phyloP scores from a whole-genome alignment of 176 grass and related monocot species.

The Aegilops sharonensis region DNA sequence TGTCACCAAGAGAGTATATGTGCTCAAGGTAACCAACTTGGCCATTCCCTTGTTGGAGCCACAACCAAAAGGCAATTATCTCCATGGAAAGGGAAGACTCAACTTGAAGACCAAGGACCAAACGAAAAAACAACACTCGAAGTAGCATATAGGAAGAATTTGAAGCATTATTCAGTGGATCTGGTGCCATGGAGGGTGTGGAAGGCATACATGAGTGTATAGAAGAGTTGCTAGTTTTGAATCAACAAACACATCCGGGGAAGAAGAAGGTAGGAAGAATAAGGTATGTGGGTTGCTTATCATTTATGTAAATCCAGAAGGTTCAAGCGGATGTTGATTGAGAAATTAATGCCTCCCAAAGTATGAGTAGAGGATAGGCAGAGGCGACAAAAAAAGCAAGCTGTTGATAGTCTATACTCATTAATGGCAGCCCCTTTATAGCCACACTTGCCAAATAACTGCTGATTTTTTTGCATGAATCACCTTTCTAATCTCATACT shows the following conservation, averaged over 20 bases:
- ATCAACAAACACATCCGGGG: background rate
- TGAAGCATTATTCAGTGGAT: background rate
- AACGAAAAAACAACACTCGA: constrained; percentile 39
- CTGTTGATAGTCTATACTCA: constrained; percentile 17
- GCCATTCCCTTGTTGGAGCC: constrained; percentile 46
- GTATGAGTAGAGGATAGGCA: background rate
- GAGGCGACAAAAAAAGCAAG: constrained; percentile 22
- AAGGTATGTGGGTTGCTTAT: background rate
- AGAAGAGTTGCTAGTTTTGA: background rate
- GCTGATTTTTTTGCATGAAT: background rate
- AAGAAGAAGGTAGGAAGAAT: background rate
- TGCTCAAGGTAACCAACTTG: background rate
- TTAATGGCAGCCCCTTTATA: constrained; percentile 28
- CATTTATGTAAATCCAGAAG: background rate
- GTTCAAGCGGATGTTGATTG: background rate
- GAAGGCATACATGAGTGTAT: background rate
- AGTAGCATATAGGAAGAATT: background rate
- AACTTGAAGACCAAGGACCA: constrained; percentile 45
- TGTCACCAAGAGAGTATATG: background rate
- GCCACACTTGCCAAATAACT: background rate
- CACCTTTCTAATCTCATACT: background rate
- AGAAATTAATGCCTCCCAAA: constrained; percentile 8
- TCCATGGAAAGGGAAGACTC: constrained; percentile 42
- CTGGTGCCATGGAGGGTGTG: constrained; percentile 11
- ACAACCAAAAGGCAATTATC: constrained; percentile 66